phyloP scores from a whole-genome alignment of 139 green algal species.

The Chloropicon primus region DNA sequence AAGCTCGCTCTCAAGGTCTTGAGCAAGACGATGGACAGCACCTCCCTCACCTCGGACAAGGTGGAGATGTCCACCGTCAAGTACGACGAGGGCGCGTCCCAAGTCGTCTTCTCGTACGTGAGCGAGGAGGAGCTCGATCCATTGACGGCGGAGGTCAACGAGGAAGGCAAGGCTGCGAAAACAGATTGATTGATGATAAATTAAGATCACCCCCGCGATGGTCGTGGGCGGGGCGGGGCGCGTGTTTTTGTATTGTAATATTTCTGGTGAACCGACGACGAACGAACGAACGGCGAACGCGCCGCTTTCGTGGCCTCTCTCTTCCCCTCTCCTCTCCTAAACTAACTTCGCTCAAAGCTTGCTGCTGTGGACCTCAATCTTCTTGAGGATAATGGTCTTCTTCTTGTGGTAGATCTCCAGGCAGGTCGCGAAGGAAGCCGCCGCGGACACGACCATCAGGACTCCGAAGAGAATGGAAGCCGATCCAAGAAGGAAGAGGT shows the following conservation, averaged over 20 bases:
- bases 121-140: neutral
- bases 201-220: too few relatives aligned
- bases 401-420: neutral
- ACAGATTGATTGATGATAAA: too few relatives aligned
- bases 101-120: neutral
- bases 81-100: neutral
- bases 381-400: neutral
- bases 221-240: too few relatives aligned
- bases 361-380: neutral
- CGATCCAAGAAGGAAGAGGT: neutral
- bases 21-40: slow-evolving; percentile 92
- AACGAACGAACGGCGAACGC: too few relatives aligned
- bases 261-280: too few relatives aligned
- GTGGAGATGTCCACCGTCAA: slow-evolving; percentile 81
- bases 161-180: neutral
- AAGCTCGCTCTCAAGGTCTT: slow-evolving; percentile 84
- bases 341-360: too few relatives aligned
- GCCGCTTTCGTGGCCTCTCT: too few relatives aligned
- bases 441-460: neutral
- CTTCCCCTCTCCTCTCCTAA: too few relatives aligned
- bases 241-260: too few relatives aligned
- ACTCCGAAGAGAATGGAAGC: neutral
- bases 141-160: neutral
- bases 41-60: slow-evolving; percentile 78
- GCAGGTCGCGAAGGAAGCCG: neutral